Evolutionary conservation across 345 rosid species (phyloP), one percentile per base, ranked within the genome.

Genomic region (Tarenaya hassleriana): DNA sequence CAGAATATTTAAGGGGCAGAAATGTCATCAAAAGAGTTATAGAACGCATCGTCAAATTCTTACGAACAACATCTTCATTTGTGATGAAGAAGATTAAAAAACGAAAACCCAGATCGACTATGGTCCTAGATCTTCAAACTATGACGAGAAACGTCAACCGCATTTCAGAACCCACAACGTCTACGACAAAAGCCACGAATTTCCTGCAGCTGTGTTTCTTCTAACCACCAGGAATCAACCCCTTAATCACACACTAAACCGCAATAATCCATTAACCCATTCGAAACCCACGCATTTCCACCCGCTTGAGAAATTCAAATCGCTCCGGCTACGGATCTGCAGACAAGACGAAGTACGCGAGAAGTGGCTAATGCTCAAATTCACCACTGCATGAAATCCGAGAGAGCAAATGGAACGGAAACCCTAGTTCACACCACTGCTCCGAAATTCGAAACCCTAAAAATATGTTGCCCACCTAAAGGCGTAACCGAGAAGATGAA

Each of bases 301-400:
- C 10, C 38, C n/a, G 51, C 8, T 52, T 61, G 1, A 14, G 49
- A 64, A 50, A 31, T 16, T 5, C 21, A 50, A 7, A 3, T 1
- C 40, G 40, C 40, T 16, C 38, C 44, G 51, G 53, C 11, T 11
- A 58, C 54, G 49, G 43, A 65, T 65, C 68, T 63, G 50, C 17
- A 51, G 37, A 51, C 21, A 37, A 8, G 18, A 48, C n/a, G 38
- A 15, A 21, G 11, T 10, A 4, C 53, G 13, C 21, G 13, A 31
- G n/a, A 31, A 55, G 1, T 10, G 37, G n/a, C n/a, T 24, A 24
- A 24, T 5, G 5, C 13, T 15, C 13, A 49, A 60, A 31, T 50
- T 34, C 41, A 16, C 17, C 55, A 49, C 41, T 14, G 7, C 1
- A 14, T 10, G 42, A 57, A 64, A 38, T 16, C 2, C 5, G 20